phyloP scores from a whole-genome alignment of 1,284 basidiomycete species.

The Retiboletus fuscus region DNA sequence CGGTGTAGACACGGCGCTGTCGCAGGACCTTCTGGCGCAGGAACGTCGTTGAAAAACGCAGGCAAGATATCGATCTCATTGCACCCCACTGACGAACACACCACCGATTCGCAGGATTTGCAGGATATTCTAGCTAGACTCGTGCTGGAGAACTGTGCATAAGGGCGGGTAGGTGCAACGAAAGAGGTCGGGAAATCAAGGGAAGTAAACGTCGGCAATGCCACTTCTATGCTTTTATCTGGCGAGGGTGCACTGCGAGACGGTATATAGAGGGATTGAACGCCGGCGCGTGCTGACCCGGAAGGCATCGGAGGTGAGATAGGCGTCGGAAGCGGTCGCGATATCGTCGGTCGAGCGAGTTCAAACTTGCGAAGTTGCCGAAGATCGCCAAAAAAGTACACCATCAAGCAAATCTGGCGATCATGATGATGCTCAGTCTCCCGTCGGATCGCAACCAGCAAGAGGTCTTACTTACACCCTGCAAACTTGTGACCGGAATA shows the following conservation, averaged over 20 bases:
- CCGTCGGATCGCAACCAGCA: background rate
- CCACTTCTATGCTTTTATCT: conserved; percentile 20
- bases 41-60: conserved; percentile 70
- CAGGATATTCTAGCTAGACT: conserved; percentile 23
- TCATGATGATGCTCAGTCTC: conserved; percentile 9
- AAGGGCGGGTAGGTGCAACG: conserved; percentile 2
- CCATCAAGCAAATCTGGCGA: conserved; percentile 66
- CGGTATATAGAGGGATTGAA: conserved; percentile 26
- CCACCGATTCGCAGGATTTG: conserved; percentile 38
- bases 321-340: conserved; percentile 56
- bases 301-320: conserved; percentile 33
- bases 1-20: conserved; percentile 53
- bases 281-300: background rate
- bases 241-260: conserved; percentile 23
- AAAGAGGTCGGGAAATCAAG: conserved; percentile 31
- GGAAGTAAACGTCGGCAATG: conserved; percentile 12
- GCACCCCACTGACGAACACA: conserved; percentile 34
- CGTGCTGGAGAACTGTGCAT: conserved; percentile 26
- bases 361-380: conserved; percentile 83
- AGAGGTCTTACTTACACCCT: conserved; percentile 60
- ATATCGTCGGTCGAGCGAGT: conserved; percentile 71
- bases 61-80: conserved; percentile 66
- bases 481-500: conserved; percentile 69
- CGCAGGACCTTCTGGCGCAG: conserved; percentile 65
- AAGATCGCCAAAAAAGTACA: conserved; percentile 84